Base-by-base conservation (phyloP, 257 asterid genomes). In the Capsicum chinense region DNA sequence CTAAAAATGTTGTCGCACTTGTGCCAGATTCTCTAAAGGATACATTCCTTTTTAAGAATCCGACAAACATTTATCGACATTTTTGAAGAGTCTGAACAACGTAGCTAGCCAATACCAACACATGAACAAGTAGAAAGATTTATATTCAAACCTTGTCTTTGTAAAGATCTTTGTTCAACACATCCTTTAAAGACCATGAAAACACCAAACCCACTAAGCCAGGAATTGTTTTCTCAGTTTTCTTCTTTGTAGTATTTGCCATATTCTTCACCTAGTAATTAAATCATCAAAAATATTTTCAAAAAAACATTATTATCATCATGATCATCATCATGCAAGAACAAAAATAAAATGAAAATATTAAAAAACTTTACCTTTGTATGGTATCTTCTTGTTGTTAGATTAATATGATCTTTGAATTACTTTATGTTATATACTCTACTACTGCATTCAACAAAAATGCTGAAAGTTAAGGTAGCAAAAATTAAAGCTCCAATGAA, bases 171-270 rank as follows among this genome's bases (percentile, higher is more conserved):
- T 87, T 78, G 87, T 90, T 90, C 83, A 90, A 59, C 0, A 91
- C 76, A 71, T 88, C 91, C 57, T 62, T 21, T 56, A 90, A 21
- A 15, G 94, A 90, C 92, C 92, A 91, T 10, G 92, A 86, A 63
- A 91, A 90, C 16, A 90, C 57, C 82, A 80, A 21, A 71, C 87
- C 85, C 9, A 82, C 54, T 47, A 82, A 66, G 13, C 79, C 44
- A 39, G 44, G 44, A 4, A 4, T 39, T 39, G 44, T 39, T 39
- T 39, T 39, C 44, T 39, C 15, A 14, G 47, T 11, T 57, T 16
- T 66, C 79, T 82, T 82, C 79, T 9, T 67, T 10, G 19, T 26
- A 54, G 70, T 48, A 15, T 15, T 33, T 64, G 12, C 37, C 84
- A 54, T 26, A 82, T 5, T 86, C 14, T n/a, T n/a, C 39, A 68